Evolutionary conservation across 495 filamentous ascomycete species (phyloP), one percentile per base, ranked within the genome.

Genomic region (Aspergillus baeticus): DNA sequence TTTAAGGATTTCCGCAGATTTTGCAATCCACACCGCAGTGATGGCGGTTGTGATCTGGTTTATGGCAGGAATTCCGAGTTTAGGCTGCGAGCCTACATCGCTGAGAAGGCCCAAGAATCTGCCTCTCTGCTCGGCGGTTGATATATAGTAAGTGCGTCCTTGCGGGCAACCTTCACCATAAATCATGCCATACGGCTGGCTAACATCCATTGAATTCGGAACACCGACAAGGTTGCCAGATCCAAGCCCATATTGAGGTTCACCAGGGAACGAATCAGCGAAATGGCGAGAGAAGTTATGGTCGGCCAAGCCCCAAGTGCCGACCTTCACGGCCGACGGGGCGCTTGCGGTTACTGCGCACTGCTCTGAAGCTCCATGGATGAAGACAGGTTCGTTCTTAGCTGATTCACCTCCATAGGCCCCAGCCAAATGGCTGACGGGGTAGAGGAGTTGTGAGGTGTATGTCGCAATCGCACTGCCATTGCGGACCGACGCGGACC

Each of bases 11-110:
- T 79, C 74, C 2, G 81, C 65, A 1, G 88, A 87, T 64, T 98
- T 98, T 1, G 93, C 90, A 63, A 98, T 91, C 95, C 95, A 98
- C 6, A 96, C 84, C 17, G 84, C 81, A 62, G 86, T 89, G 38
- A 92, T 74, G 6, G 85, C 81, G 34, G 90, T 85, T 1, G 68
- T 71, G 33, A 77, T 72, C 46, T 67, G 74, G 10, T 86, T 81
- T 48, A 92, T 73, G 33, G 83, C 81, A 10, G 92, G 92, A 18
- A 96, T 89, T 43, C 91, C 91, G 21, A 83, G 73, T 63, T 76
- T 37, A 51, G 79, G 69, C 11, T 73, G 65, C 20, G 80, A 77
- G 62, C 74, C 61, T 51, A 80, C 61, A 11, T 75, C 69, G 54
- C 79, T 83, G 43, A 77, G 71, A 22, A 77, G 70, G 21, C 74